Percentiles rank a stretch among this genome's conserved stretches.
Conservation (phyloP, 139 green algal species). For the Pseudopediastrum boryanum region DNA sequence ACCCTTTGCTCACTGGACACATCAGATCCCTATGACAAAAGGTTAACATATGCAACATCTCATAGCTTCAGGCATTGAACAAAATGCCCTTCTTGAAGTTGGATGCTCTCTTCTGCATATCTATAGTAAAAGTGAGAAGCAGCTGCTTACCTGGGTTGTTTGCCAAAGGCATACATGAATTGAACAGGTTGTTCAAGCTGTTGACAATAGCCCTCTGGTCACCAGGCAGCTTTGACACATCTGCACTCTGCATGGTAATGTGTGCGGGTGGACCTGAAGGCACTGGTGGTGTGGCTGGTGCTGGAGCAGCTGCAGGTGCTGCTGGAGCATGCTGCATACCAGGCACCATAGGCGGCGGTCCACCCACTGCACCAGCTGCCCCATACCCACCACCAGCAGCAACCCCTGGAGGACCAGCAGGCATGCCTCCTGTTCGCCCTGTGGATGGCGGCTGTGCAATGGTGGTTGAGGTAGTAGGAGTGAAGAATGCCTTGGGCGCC, state of each 20-base stretch:
- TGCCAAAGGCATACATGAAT: constrained; percentile 55
- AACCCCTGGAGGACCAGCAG: neutral
- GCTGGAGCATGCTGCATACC: neutral
- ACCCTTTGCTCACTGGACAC: too few relatives aligned
- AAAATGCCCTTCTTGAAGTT: too few relatives aligned
- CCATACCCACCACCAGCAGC: neutral
- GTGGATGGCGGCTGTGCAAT: constrained; percentile 33
- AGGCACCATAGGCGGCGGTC: neutral
- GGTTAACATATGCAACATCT: too few relatives aligned
- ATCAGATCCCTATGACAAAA: too few relatives aligned
- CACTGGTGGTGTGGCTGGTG: constrained; percentile 41
- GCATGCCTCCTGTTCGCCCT: constrained; percentile 1
- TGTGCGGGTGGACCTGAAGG: constrained; percentile 76
- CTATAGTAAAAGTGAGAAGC: too few relatives aligned
- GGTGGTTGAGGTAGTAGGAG: constrained; percentile 37
- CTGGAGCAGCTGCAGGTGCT: neutral
- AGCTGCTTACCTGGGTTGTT: constrained; percentile 64
- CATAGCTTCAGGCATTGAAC: too few relatives aligned
- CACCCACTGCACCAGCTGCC: neutral
- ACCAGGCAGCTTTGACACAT: constrained; percentile 64
- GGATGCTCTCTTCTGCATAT: too few relatives aligned
- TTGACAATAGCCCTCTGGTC: constrained; percentile 71
- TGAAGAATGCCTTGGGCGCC: constrained; percentile 36
- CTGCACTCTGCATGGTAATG: constrained; percentile 70
- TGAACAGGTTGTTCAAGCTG: constrained; percentile 76